Conservation (phyloP, 1,284 basidiomycete species). For the Schizophyllum amplum region DNA sequence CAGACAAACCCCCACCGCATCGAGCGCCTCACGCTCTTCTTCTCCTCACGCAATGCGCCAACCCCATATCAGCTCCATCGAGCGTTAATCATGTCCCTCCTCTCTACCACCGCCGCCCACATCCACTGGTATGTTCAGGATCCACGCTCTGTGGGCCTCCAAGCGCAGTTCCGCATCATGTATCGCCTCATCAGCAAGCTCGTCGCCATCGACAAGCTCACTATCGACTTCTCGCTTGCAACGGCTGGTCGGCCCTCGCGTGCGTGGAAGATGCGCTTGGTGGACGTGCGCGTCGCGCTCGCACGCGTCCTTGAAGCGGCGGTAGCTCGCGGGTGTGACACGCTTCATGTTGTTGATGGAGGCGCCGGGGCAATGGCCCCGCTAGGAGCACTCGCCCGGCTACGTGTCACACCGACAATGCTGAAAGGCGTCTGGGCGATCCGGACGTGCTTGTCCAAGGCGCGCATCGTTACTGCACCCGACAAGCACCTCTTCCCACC, state of each 20-base stretch:
- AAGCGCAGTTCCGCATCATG: neutral
- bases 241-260: neutral
- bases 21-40: neutral
- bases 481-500: neutral
- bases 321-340: neutral
- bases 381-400: neutral
- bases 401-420: neutral
- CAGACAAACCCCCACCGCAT: neutral
- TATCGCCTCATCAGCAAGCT: neutral
- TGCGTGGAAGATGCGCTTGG: neutral
- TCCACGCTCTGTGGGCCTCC: neutral
- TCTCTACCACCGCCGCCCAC: neutral
- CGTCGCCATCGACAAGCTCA: neutral
- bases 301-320: neutral
- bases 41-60: neutral
- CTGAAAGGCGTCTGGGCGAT: neutral
- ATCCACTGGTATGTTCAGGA: neutral
- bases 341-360: neutral
- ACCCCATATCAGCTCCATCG: neutral
- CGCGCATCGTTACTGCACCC: neutral
- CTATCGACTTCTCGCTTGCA: neutral
- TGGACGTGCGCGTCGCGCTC: neutral
- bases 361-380: neutral
- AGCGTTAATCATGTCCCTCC: neutral
- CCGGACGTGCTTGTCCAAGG: neutral